These are phyloP conservation scores for Taiozyma sp. DNA, from an alignment of 1,139 yeast genomes.

Conservation along the genomic window DNA sequence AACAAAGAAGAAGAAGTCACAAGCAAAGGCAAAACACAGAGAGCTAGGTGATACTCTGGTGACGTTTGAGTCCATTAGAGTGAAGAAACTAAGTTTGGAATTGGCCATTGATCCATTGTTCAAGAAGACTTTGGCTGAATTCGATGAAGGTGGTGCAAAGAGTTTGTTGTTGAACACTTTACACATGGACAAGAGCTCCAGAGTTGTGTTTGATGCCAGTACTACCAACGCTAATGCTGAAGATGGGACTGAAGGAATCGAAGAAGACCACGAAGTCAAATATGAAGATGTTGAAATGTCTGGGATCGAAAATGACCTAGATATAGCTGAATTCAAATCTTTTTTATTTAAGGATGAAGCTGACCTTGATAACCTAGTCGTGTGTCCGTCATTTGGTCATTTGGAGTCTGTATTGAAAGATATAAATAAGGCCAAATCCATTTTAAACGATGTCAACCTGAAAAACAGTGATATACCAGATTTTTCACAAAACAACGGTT, in stretches of 20 bases:
- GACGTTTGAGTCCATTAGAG: constrained; percentile 53
- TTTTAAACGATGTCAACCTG: constrained; percentile 42
- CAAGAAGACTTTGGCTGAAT: constrained; percentile 83
- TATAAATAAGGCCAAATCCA: constrained; percentile 47
- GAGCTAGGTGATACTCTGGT: constrained; percentile 43
- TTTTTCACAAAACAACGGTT: constrained; percentile 2
- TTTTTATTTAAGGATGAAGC: constrained; percentile 31
- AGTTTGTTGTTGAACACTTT: constrained; percentile 73
- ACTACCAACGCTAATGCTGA: constrained; percentile 12
- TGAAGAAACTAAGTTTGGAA: constrained; percentile 73
- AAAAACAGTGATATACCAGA: constrained; percentile 5
- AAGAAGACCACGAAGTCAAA: constrained; percentile 12
- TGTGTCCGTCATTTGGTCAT: constrained; percentile 61
- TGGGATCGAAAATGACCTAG: constrained; percentile 19
- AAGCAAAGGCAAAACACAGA: constrained; percentile 33
- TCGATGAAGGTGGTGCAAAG: constrained; percentile 94
- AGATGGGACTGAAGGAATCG: constrained; percentile 7
- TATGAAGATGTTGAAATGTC: constrained; percentile 22
- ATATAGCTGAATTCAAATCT: constrained; percentile 24
- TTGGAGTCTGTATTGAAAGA: constrained; percentile 55
- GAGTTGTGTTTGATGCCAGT: constrained; percentile 36
- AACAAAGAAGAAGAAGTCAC: constrained; percentile 22
- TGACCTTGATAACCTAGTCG: constrained; percentile 35
- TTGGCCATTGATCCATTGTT: constrained; percentile 82
- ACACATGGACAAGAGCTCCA: constrained; percentile 26